Percentiles rank a stretch among this genome's conserved stretches.
phyloP scores from a whole-genome alignment of 768 basidiomycete genomes.

The Tylopilus rubrobrunneus region DNA sequence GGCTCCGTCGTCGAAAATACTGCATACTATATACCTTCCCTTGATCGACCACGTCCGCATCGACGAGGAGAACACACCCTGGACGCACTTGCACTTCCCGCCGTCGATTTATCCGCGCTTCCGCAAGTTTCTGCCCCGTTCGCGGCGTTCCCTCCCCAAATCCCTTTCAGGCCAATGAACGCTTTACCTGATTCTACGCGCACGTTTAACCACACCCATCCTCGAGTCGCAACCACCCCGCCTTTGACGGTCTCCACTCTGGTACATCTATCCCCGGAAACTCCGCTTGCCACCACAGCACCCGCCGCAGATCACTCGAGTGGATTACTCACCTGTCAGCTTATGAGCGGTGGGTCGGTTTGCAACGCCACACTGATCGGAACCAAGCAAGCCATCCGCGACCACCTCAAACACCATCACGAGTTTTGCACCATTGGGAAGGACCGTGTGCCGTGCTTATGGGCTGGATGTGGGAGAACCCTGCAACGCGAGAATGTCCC shows the following conservation, averaged over 20 bases:
- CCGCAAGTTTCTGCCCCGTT: not conserved
- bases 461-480: slow-evolving; percentile 4
- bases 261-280: not conserved
- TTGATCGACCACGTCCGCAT: not conserved
- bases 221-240: not conserved
- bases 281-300: not conserved
- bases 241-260: not conserved
- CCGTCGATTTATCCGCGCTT: too few species aligned
- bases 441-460: slow-evolving; percentile 1
- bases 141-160: not conserved
- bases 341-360: not conserved
- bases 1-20: not conserved
- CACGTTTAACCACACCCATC: not conserved
- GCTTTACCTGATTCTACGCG: not conserved
- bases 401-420: slow-evolving; percentile 15
- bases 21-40: not conserved
- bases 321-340: slow-evolving; percentile 3
- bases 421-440: slow-evolving; percentile 3
- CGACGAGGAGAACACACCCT: not conserved
- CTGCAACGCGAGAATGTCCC: slow-evolving; percentile 19
- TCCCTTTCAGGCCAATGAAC: not conserved
- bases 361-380: slow-evolving; percentile 9
- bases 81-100: not conserved
- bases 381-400: slow-evolving; percentile 5
- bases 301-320: not conserved